Conservation (phyloP, 2,329 filamentous ascomycete genomes). For the Parasarocladium wereldwijsianum region DNA sequence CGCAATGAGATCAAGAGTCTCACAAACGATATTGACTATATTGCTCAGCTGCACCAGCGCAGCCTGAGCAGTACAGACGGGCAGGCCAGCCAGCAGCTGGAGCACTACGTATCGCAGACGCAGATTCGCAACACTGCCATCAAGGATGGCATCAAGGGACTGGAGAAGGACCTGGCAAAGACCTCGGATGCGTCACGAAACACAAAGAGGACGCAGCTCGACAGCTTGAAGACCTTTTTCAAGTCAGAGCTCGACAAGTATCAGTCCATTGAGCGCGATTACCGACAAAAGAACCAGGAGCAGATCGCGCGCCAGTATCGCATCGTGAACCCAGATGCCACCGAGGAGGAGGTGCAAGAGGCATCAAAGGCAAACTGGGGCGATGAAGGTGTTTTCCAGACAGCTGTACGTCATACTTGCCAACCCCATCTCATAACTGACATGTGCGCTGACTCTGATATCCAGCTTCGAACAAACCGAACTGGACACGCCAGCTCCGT, state of each 20-base stretch:
- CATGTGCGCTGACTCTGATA: constrained; percentile 1
- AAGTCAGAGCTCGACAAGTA: constrained; percentile 57
- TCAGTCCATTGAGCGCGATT: constrained; percentile 55
- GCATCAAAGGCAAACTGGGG: constrained; percentile 60
- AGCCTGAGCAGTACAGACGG: constrained; percentile 51
- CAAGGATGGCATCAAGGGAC: constrained; percentile 62
- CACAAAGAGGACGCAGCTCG: constrained; percentile 56
- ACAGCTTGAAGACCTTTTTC: constrained; percentile 57
- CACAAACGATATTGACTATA: constrained; percentile 50
- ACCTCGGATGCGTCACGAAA: constrained; percentile 44
- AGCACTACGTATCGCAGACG: constrained; percentile 54
- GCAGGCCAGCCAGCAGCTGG: constrained; percentile 39
- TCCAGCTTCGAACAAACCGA: constrained; percentile 59
- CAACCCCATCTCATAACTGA: constrained; percentile 1
- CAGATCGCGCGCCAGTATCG: constrained; percentile 69
- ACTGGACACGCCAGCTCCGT: constrained; percentile 58
- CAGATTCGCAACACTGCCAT: constrained; percentile 61
- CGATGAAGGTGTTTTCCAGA: constrained; percentile 69
- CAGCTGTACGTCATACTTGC: constrained; percentile 48
- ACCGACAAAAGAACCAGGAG: constrained; percentile 57
- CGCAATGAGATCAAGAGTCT: constrained; percentile 55
- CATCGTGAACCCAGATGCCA: constrained; percentile 71
- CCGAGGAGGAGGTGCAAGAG: constrained; percentile 54
- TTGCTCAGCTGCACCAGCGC: constrained; percentile 57
- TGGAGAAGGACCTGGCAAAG: constrained; percentile 56